A percentile compares a stretch with the other conserved stretches of the same genome.
Conservation (phyloP, 1,139 yeast species). For the Protomyces inundatus region DNA sequence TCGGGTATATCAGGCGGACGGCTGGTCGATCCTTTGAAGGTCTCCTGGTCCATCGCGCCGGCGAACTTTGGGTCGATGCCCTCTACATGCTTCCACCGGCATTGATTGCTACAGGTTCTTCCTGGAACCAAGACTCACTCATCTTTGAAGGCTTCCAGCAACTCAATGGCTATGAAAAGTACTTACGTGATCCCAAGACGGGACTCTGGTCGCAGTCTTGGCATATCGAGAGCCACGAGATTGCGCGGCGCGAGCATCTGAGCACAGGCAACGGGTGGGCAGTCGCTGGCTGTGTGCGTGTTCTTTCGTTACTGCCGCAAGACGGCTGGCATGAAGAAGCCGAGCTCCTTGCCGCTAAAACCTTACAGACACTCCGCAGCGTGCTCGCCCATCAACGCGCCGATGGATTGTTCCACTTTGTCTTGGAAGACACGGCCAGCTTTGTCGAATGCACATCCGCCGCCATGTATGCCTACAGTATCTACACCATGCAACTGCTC, state of each 20-base stretch:
- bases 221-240: constrained; percentile 11
- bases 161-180: constrained; percentile 21
- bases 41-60: constrained; percentile 15
- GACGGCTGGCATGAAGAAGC: constrained; percentile 25
- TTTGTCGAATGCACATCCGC: constrained; percentile 21
- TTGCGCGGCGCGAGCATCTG: constrained; percentile 3
- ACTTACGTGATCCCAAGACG: constrained; percentile 1
- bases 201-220: constrained; percentile 25
- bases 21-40: constrained; percentile 23
- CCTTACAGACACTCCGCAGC: constrained; percentile 3
- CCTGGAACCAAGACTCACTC: constrained; percentile 21
- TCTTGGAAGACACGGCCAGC: constrained; percentile 13
- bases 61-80: constrained; percentile 23
- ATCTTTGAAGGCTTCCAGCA: constrained; percentile 23
- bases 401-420: constrained; percentile 21
- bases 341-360: neutral
- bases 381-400: constrained; percentile 11
- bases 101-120: constrained; percentile 12
- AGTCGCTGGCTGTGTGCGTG: constrained; percentile 19
- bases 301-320: constrained; percentile 10
- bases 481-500: constrained; percentile 7
- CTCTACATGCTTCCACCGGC: constrained; percentile 25
- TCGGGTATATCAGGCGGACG: constrained; percentile 12
- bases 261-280: constrained; percentile 25
- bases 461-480: constrained; percentile 18